Conservation (phyloP, 1,284 basidiomycete genomes). For the Gomphus bonarii region DNA sequence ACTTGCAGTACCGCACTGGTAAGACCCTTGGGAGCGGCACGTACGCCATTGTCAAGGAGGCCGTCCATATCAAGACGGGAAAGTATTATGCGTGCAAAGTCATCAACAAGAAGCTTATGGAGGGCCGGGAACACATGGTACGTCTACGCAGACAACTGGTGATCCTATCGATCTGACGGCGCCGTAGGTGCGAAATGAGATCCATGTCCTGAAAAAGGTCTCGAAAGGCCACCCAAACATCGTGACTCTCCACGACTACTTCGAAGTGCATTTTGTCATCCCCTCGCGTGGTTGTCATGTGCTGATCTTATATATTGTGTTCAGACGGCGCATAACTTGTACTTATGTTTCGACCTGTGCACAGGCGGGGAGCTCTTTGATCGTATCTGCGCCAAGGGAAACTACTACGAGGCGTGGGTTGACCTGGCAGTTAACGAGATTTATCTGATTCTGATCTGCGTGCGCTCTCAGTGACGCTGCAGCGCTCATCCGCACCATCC, state of each 20-base stretch:
- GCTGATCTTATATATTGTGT: not conserved
- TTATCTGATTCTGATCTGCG: not conserved
- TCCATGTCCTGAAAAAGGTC: conserved; percentile 88
- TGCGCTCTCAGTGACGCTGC: conserved; percentile 68
- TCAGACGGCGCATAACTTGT: conserved; percentile 87
- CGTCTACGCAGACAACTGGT: no score
- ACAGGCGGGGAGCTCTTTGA: conserved; percentile 98
- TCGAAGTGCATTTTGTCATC: conserved; percentile 69
- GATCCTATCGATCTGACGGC: not conserved
- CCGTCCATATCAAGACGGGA: conserved; percentile 90
- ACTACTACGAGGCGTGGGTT: conserved; percentile 85
- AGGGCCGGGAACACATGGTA: conserved; percentile 85
- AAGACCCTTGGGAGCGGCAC: conserved; percentile 88
- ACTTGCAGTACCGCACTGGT: conserved; percentile 92
- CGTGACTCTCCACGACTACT: conserved; percentile 92
- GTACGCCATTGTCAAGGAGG: conserved; percentile 90
- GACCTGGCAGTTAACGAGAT: not conserved
- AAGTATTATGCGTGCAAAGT: conserved; percentile 83
- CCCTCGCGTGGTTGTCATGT: not conserved
- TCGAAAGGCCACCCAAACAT: conserved; percentile 88
- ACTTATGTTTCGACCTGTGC: conserved; percentile 94
- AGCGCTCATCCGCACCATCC: conserved; percentile 78
- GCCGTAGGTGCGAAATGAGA: conserved; percentile 90
- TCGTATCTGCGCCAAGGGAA: conserved; percentile 95
- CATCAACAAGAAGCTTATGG: conserved; percentile 97